Conservation (phyloP, 805 yeast species). For the Kodamaea leandrae region DNA sequence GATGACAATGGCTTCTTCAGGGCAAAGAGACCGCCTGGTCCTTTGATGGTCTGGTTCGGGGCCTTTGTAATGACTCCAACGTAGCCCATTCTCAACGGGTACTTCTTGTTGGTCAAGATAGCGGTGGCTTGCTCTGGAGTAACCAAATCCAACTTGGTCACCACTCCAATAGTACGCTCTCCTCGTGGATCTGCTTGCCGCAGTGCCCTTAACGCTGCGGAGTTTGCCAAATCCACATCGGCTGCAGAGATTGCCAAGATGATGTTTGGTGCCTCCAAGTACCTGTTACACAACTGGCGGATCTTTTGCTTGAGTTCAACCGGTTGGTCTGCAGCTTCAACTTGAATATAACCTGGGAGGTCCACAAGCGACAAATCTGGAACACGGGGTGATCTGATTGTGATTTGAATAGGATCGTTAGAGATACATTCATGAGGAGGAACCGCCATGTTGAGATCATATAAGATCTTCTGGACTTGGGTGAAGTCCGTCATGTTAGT, state of each 20-base stretch:
- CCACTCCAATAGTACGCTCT: conserved; percentile 93
- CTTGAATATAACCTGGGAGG: conserved; percentile 95
- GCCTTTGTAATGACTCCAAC: conserved; percentile 95
- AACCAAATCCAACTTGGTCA: conserved; percentile 90
- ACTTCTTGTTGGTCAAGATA: conserved; percentile 71
- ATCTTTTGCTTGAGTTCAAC: conserved; percentile 75
- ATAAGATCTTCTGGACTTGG: conserved; percentile 82
- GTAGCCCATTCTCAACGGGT: conserved; percentile 94
- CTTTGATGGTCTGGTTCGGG: conserved; percentile 42
- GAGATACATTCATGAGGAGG: conserved; percentile 84
- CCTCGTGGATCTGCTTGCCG: conserved; percentile 90
- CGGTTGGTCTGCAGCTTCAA: conserved; percentile 97
- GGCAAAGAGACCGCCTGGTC: conserved; percentile 37
- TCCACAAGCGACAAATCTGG: conserved; percentile 92
- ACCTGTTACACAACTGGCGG: conserved; percentile 75
- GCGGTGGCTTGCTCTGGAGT: conserved; percentile 68
- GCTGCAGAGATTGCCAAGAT: conserved; percentile 96
- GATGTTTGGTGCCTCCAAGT: conserved; percentile 87
- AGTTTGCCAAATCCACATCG: conserved; percentile 95
- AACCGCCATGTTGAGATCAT: conserved; percentile 89
- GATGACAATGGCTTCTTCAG: conserved; percentile 46
- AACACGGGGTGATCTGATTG: conserved; percentile 83
- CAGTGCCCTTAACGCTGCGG: conserved; percentile 90
- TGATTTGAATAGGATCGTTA: conserved; percentile 89
- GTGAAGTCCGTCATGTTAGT: conserved; percentile 81